Evolutionary conservation across 257 asterid species (phyloP), one percentile per base, ranked within the genome.

Genomic region (Vinca minor): DNA sequence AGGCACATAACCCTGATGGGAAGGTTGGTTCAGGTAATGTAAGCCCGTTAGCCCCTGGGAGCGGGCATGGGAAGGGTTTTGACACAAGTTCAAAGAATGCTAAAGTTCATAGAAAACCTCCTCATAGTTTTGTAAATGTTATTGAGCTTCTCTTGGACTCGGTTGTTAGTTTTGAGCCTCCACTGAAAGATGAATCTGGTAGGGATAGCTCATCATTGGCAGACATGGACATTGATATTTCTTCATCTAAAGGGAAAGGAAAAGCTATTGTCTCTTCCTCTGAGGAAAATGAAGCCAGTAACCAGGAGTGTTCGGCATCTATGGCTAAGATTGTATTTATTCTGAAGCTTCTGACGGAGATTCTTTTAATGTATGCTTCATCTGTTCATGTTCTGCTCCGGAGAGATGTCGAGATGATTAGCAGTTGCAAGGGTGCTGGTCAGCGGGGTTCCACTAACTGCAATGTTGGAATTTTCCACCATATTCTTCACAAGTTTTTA

Each of bases 221-320:
- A 13, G 94, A 83, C 70, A 91, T 91, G 96, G 98, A 91, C 57
- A 83, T 88, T 70, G 98, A 91, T 77, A 74, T 69, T 70, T 82
- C 91, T 60, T 83, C 76, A 10, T 69, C 62, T 73, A 91, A 91
- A 77, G 96, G 86, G 62, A 91, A 87, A 78, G 98, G 98, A 63
- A 91, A 91, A 74, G 89, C 85, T 39, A 61, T 88, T 18, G 87
- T 73, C 58, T 73, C 94, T 59, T 65, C 69, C 44, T 66, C 86
- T 38, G 90, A 80, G 70, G 82, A 71, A 55, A 81, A 67, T 62
- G 96, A 83, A 68, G 67, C 75, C 66, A 78, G 38, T 75, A 76
- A 47, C 50, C 91, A 81, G 76, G 96, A 88, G 58, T 77, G 81
- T 64, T 83, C 91, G 20, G 86, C 94, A 61, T 82, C 94, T 35